These are phyloP conservation scores for Mycena galopus DNA, from an alignment of 768 basidiomycete genomes.

Conservation along the genomic window DNA sequence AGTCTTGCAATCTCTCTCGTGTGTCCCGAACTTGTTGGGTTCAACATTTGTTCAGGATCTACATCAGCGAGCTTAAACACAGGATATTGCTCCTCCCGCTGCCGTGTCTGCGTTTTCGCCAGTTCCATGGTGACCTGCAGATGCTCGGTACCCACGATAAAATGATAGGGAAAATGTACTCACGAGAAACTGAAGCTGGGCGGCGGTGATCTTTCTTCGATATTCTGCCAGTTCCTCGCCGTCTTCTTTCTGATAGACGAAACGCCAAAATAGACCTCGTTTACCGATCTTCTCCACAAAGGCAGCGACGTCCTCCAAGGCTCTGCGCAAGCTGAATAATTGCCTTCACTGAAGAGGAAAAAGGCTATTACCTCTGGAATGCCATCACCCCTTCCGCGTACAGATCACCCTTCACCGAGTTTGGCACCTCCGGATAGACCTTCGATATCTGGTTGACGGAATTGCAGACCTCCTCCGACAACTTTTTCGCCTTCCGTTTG, in stretches of 20 bases:
- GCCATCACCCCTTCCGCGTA: neutral
- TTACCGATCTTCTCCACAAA: neutral
- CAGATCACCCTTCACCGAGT: neutral
- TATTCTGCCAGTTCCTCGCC: neutral
- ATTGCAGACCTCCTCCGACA: neutral
- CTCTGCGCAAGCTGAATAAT: neutral
- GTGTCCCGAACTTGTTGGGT: neutral
- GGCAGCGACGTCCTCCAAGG: constrained; percentile 1
- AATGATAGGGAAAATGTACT: neutral
- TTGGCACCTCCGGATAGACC: neutral
- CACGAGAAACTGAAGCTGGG: neutral
- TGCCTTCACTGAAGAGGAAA: neutral
- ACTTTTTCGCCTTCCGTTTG: neutral
- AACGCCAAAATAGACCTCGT: neutral
- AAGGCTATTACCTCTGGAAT: constrained; percentile 1
- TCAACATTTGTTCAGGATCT: neutral
- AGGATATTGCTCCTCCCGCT: constrained; percentile 7
- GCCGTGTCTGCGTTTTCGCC: neutral
- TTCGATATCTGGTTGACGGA: neutral
- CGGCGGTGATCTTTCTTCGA: neutral
- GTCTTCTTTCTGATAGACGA: neutral
- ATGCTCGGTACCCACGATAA: neutral
- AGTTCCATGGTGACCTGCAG: constrained; percentile 1
- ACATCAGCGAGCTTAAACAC: neutral
- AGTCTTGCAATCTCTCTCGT: constrained; percentile 3